A percentile compares a stretch with the other conserved stretches of the same genome.
Conservation (phyloP, 139 green algal species). For the Picochlorum sp. region DNA sequence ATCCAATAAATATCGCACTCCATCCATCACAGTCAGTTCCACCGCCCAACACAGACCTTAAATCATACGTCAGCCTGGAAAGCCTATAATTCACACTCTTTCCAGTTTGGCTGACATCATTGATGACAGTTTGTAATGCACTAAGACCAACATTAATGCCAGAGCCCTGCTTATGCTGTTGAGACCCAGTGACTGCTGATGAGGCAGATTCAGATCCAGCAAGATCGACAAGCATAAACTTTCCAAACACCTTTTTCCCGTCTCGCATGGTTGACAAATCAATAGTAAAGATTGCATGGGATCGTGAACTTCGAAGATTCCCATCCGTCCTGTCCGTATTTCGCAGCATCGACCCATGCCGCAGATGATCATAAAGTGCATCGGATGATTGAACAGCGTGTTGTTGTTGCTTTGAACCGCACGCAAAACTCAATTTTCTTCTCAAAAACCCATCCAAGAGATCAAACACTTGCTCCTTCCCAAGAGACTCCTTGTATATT, state of each 20-base stretch:
- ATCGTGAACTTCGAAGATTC: conserved; percentile 12
- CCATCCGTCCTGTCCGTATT: conserved; percentile 20
- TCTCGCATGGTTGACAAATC: background rate
- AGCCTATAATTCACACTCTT: conserved; percentile 12
- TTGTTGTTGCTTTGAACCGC: background rate
- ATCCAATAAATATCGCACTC: conserved; percentile 26
- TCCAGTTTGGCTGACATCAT: conserved; percentile 10
- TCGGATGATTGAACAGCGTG: background rate
- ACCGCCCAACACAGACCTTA: conserved; percentile 18
- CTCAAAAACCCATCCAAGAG: conserved; percentile 5
- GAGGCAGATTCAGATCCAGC: conserved; percentile 12
- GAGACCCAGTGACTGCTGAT: background rate
- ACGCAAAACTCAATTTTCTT: background rate
- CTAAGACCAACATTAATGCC: conserved; percentile 26
- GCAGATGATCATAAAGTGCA: conserved; percentile 11
- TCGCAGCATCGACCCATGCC: conserved; percentile 3
- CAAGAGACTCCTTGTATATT: conserved; percentile 18
- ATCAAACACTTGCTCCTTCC: conserved; percentile 3
- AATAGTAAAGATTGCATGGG: conserved; percentile 22
- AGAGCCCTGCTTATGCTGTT: conserved; percentile 16
- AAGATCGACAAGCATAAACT: conserved; percentile 24
- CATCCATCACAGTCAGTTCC: conserved; percentile 12
- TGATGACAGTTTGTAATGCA: conserved; percentile 14
- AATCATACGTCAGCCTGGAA: conserved; percentile 12
- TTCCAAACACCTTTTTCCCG: background rate